These are phyloP conservation scores for Lactarius quietus DNA, from an alignment of 768 basidiomycete genomes.

Conservation along the genomic window DNA sequence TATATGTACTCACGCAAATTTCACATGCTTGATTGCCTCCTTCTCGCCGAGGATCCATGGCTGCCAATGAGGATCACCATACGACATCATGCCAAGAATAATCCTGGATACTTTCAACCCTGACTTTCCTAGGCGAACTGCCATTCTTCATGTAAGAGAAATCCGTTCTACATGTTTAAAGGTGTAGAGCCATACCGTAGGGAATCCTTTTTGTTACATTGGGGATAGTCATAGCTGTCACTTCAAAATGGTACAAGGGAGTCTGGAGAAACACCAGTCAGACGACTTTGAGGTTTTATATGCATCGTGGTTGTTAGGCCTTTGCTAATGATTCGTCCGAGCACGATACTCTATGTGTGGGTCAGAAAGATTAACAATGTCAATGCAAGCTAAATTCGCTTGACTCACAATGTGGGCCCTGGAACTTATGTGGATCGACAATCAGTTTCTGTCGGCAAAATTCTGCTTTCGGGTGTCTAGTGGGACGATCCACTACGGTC, in stretches of 20 bases:
- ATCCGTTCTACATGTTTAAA: background rate
- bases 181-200: constrained; percentile 9
- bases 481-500: background rate
- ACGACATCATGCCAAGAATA: constrained; percentile 61
- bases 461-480: background rate
- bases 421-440: background rate
- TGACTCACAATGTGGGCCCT: background rate
- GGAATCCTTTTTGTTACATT: constrained; percentile 10
- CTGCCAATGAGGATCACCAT: constrained; percentile 38
- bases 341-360: background rate
- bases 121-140: constrained; percentile 41
- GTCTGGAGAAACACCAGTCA: background rate
- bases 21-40: constrained; percentile 27
- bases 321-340: background rate
- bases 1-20: constrained; percentile 28
- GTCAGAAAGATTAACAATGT: background rate
- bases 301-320: background rate
- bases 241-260: background rate
- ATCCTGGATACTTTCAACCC: constrained; percentile 63
- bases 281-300: background rate
- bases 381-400: no score
- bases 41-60: constrained; percentile 36
- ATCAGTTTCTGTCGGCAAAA: background rate
- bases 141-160: background rate
- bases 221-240: constrained; percentile 8